Base-by-base conservation (phyloP, 768 basidiomycete species). In the Collybia sordida region DNA sequence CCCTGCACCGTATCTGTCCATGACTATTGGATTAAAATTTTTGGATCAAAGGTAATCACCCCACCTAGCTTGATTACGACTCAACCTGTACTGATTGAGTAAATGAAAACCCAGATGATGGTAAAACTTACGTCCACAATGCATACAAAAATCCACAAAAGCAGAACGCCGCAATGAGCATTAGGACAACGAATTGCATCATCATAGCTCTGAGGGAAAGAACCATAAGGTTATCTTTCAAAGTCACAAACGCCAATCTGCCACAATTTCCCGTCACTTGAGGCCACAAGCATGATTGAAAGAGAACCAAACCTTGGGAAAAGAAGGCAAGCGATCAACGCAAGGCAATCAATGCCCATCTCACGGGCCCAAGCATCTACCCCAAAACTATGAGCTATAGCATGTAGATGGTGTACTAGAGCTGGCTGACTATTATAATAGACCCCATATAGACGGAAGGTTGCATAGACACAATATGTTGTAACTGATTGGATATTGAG, bases 81-180 rank as follows among this genome's bases (percentile, higher is more conserved):
- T 80, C 55, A 90, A 61, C 11, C 88, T 91, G 55, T 22, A 46
- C 15, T 45, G 35, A n/a, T n/a, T 17, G 45, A 42, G 19, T 35
- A 22, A 48, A 39, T 39, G 31, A 28, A 25, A 6, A 43, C 41
- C 15, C 28, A 24, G 22, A 25, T 36, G 14, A 35, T 15, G 49
- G 51, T 19, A 9, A 4, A 1, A 83, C 93, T 63, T 70, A 93
- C 82, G 93, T 97, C 88, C 88, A 97, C 8, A 98, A 72, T 0
- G 92, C 93, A 68, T 97, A 98, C 39, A 93, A 66, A 66, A 98
- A 98, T 2, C 94, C 94, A 27, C 85, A 82, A 64, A 97, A 97
- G 62, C 93, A 95, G 63, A 93, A 95, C 1, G 81, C 84, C 4
- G 93, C 92, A 15, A 93, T 88, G 24, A 85, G 60, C 89, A 93